Percentiles rank a stretch among this genome's conserved stretches.
These are phyloP conservation scores for Senecio squalidus DNA, from an alignment of 140 eudicot genomes.

Conservation along the genomic window DNA sequence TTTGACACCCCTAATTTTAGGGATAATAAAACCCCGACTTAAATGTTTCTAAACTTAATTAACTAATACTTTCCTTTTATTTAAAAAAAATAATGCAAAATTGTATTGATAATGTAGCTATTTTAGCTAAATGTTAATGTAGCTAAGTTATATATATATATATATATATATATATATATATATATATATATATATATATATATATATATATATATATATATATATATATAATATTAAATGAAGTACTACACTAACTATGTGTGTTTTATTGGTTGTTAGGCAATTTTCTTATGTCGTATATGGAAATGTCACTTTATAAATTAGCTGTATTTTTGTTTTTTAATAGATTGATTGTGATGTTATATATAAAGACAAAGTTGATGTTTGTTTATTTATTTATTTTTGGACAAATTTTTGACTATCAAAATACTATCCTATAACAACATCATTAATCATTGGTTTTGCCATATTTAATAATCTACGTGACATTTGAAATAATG, in stretches of 20 bases:
- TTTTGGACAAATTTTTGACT: background rate
- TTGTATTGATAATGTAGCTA: too few species aligned
- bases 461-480: slow-evolving; percentile 5
- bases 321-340: slow-evolving; percentile 8
- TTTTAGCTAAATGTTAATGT: too few species aligned
- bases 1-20: too few species aligned
- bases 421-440: background rate
- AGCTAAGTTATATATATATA: too few species aligned
- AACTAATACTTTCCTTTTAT: too few species aligned
- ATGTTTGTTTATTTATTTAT: background rate
- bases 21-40: too few species aligned
- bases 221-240: background rate
- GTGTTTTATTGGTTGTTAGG: slow-evolving; percentile 7
- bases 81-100: too few species aligned
- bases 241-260: background rate
- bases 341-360: slow-evolving; percentile 12
- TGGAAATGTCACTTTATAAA: slow-evolving; percentile 6
- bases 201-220: too few species aligned
- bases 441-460: slow-evolving; percentile 2
- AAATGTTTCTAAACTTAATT: too few species aligned
- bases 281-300: slow-evolving; percentile 10
- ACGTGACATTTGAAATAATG: background rate
- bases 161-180: too few species aligned
- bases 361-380: slow-evolving; percentile 8
- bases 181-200: too few species aligned